Evolutionary conservation across 73 alveolate genomes (phyloP), one percentile per base, ranked within the genome.

Genomic region (Stentor coeruleus): DNA sequence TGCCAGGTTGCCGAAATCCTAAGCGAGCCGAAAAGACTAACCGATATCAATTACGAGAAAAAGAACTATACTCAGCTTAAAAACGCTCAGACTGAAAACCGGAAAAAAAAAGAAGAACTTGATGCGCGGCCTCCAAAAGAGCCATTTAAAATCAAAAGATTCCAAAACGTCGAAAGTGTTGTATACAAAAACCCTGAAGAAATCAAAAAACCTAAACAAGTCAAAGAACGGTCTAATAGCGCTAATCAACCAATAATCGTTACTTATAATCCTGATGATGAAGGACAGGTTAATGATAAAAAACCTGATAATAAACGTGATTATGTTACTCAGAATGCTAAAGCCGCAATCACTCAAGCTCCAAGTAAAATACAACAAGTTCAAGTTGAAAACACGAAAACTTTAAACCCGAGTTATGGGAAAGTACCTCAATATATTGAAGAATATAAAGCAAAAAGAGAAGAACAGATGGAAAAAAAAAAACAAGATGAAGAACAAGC

Each of bases 401-500:
- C 79, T 1, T 31, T 66, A 40, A 66, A 91, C 85, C 91, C 82
- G 81, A 90, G 79, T 49, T 90, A 83, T 59, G 99, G 99, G 38
- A 92, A 88, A 72, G 88, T 92, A 35, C 98, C 99, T 1, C 77
- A 85, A 57, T 93, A 93, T 83, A 59, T 94, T 1, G 89, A 84
- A 35, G 92, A 90, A 75, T 81, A 79, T 84, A 91, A 88, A 76
- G 85, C 83, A 3, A 93, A 94, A 66, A 86, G 89, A 31, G 88
- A 94, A 81, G 91, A 58, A 3, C 88, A 72, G 58, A 82, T 75
- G 39, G 97, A 84, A 57, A 88, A 81, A 38, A 92, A 83, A 76
- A 36, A 59, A 87, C 49, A 74, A 41, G 66, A 42, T 81, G 93
- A 88, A 59, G 91, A 90, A 74, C 92, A 88, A 66, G 85, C 87